These are phyloP conservation scores for Podaxis sp. DNA, from an alignment of 768 basidiomycete genomes.

Conservation along the genomic window DNA sequence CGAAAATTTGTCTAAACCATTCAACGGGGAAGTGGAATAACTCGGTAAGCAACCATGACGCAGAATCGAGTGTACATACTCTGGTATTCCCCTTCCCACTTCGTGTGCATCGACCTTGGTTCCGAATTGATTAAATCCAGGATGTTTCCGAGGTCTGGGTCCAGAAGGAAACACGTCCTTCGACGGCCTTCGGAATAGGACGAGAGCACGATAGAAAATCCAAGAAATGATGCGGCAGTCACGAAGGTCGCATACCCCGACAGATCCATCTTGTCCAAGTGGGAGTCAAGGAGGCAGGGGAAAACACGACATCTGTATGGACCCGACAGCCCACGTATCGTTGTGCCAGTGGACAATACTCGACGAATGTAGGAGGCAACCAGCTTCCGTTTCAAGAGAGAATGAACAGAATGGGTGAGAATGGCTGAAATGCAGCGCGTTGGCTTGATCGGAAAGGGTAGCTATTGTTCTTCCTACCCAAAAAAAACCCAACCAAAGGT, in stretches of 20 bases:
- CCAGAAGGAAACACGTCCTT: not conserved
- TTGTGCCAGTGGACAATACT: no score
- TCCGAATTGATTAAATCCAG: not conserved
- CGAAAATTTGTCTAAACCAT: not conserved
- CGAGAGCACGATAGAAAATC: not conserved
- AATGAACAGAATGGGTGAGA: no score
- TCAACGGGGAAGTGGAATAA: not conserved
- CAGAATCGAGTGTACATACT: not conserved
- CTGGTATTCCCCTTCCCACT: not conserved
- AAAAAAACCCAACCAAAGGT: no score
- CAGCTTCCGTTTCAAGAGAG: no score
- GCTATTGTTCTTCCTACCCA: no score
- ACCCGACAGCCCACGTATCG: not conserved
- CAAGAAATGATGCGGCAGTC: not conserved
- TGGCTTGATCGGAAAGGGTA: no score
- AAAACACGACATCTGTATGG: not conserved
- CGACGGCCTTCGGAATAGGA: not conserved
- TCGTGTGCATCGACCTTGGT: not conserved
- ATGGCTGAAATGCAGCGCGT: no score
- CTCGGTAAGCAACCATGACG: not conserved
- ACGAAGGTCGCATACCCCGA: not conserved
- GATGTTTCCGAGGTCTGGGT: not conserved
- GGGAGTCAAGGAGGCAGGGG: not conserved
- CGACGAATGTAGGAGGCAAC: no score
- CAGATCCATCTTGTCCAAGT: not conserved